phyloP scores from a whole-genome alignment of 2,329 filamentous ascomycete species.

The Helotiales sp. region DNA sequence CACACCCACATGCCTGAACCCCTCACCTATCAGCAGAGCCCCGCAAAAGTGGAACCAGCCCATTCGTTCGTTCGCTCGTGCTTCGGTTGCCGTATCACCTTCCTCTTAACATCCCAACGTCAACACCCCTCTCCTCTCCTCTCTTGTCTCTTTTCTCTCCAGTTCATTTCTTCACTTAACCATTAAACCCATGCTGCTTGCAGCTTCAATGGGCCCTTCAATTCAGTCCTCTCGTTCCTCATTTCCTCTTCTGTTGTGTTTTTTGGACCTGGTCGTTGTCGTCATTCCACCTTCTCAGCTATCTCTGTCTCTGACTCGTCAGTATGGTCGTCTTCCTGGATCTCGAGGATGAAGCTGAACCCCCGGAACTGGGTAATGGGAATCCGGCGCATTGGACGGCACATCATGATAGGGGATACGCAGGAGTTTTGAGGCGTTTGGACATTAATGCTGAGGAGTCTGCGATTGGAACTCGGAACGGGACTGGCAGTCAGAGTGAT shows the following conservation, averaged over 20 bases:
- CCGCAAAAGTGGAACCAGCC: conserved; percentile 15
- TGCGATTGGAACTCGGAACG: conserved; percentile 3
- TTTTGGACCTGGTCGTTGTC: conserved; percentile 1
- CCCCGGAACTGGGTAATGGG: conserved; percentile 31
- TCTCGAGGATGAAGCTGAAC: conserved; percentile 42
- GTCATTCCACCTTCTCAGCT: not conserved
- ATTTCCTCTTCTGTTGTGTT: conserved; percentile 30
- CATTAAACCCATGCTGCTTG: conserved; percentile 22
- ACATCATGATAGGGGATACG: conserved; percentile 21
- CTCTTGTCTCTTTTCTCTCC: not conserved
- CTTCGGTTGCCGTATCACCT: not conserved
- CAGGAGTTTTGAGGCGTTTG: conserved; percentile 23
- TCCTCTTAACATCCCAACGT: conserved; percentile 7
- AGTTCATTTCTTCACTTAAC: conserved; percentile 14
- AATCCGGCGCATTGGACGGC: conserved; percentile 1
- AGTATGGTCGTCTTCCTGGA: conserved; percentile 44
- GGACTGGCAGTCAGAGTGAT: not conserved
- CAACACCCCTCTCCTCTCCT: conserved; percentile 6
- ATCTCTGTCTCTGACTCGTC: not conserved
- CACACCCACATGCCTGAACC: not conserved
- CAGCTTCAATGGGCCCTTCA: conserved; percentile 39
- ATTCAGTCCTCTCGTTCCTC: conserved; percentile 30
- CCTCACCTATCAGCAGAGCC: conserved; percentile 17
- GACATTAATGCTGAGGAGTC: conserved; percentile 11
- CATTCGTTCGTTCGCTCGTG: not conserved